Evolutionary conservation across 2,329 filamentous ascomycete genomes (phyloP), one percentile per base, ranked within the genome.

Genomic region (Pyrenophora teres): DNA sequence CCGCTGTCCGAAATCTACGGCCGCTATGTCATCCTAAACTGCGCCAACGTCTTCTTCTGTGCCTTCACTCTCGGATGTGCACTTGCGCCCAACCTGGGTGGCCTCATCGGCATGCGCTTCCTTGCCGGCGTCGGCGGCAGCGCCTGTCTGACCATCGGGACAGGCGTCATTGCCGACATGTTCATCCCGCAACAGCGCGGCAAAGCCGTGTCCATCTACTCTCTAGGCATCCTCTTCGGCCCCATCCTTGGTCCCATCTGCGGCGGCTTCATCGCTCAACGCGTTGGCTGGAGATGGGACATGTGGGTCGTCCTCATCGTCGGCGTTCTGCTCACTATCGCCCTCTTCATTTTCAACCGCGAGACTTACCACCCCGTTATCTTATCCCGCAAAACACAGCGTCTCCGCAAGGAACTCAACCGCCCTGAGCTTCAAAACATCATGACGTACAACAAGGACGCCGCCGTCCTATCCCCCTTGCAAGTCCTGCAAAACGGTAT

Each of bases 381-480:
- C 2, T 65, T 83, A 7, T 68, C 76, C 31, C 88, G 88, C 64
- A 74, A 74, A 87, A 75, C 89, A 0, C 83, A 81, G 0, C 79
- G 79, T 31, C 55, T 73, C 6, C 67, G 74, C 8, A 78, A 77
- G 50, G 76, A 81, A 8, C 62, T 74, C 27, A 62, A 70, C 6
- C 74, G 81, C 2, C 76, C 76, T 4, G 77, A 80, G 33, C 73
- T 79, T 27, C 78, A 77, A 4, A 79, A 78, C 19, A 62, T 69
- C 10, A 77, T 79, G 61, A 67, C 64, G 0, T 60, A 63, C 41
- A 39, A 60, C 12, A 62, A 68, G 6, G 61, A 64, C 30, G 56
- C 59, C 4, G 33, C 52, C 0, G 31, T 60, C 13, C 44, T 62
- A 0, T 61, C 44, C 5, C 60, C 49, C 8, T 30, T 48, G 10